phyloP scores from a whole-genome alignment of 768 basidiomycete species.

The Xerocomus spinulosus region DNA sequence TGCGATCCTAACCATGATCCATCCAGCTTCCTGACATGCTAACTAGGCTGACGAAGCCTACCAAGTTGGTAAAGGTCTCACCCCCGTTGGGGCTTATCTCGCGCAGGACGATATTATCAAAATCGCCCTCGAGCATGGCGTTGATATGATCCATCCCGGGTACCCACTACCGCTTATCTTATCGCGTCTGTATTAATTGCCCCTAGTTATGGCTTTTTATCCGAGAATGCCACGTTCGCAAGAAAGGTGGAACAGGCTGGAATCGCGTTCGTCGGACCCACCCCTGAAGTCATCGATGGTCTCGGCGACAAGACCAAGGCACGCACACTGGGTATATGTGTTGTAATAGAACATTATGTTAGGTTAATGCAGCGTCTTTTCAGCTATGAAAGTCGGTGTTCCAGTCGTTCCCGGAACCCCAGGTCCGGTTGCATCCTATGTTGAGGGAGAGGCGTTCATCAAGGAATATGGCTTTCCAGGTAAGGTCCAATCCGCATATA shows the following conservation, averaged over 20 bases:
- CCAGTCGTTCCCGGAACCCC: conserved; percentile 98
- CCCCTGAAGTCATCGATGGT: conserved; percentile 94
- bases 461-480: conserved; percentile 95
- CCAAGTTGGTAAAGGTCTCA: conserved; percentile 93
- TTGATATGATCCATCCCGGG: conserved; percentile 99
- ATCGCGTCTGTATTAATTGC: conserved; percentile 2
- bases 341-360: not conserved
- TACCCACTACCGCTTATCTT: conserved; percentile 30
- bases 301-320: conserved; percentile 99
- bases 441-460: conserved; percentile 83
- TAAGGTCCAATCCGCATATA: conserved; percentile 24
- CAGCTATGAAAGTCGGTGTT: conserved; percentile 86
- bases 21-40: conserved; percentile 27
- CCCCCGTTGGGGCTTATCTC: conserved; percentile 95
- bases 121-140: conserved; percentile 95
- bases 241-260: conserved; percentile 97
- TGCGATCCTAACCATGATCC: conserved; percentile 26
- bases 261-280: conserved; percentile 92
- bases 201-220: conserved; percentile 89
- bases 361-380: conserved; percentile 3
- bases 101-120: conserved; percentile 96
- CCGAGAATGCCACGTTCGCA: conserved; percentile 97
- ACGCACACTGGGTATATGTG: conserved; percentile 65
- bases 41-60: conserved; percentile 94
- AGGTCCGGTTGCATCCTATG: conserved; percentile 79